Percentiles rank a stretch among this genome's conserved stretches.
Conservation (phyloP, 176 grass and related monocot species). For the Thalia dealbata region DNA sequence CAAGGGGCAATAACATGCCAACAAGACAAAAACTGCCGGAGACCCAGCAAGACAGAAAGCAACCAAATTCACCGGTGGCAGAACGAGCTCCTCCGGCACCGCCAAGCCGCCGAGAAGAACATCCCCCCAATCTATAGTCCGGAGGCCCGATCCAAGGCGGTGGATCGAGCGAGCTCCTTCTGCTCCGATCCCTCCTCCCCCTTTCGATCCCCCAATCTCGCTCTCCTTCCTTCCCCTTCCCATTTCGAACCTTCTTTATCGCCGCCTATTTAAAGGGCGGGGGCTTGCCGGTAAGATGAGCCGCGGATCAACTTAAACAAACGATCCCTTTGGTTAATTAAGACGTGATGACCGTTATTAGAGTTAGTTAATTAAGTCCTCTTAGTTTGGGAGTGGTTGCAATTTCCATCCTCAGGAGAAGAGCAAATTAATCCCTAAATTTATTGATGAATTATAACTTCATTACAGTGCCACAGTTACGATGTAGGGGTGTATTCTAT, state of each 20-base stretch:
- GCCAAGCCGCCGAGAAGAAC: neutral
- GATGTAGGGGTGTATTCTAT: too few relatives aligned
- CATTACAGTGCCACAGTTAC: too few relatives aligned
- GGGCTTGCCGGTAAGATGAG: neutral
- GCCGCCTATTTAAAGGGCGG: neutral
- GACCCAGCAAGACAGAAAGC: neutral
- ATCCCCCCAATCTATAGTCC: neutral
- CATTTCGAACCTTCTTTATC: neutral
- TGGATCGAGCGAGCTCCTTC: neutral
- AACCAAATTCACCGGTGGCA: constrained; percentile 1
- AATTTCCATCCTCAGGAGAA: too few relatives aligned
- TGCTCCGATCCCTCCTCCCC: neutral
- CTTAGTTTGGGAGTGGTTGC: too few relatives aligned
- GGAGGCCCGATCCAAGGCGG: neutral
- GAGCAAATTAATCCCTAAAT: too few relatives aligned
- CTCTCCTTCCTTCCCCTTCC: neutral
- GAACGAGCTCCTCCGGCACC: neutral
- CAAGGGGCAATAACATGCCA: neutral
- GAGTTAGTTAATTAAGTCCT: too few relatives aligned
- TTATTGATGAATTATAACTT: too few relatives aligned
- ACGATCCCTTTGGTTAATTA: neutral
- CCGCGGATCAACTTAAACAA: neutral
- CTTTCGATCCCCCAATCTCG: too few relatives aligned
- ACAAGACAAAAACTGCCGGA: too few relatives aligned
- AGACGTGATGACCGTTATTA: neutral